Evolutionary conservation across 140 eudicot genomes (phyloP), one percentile per base, ranked within the genome.

Genomic region (Bidens hawaiensis): DNA sequence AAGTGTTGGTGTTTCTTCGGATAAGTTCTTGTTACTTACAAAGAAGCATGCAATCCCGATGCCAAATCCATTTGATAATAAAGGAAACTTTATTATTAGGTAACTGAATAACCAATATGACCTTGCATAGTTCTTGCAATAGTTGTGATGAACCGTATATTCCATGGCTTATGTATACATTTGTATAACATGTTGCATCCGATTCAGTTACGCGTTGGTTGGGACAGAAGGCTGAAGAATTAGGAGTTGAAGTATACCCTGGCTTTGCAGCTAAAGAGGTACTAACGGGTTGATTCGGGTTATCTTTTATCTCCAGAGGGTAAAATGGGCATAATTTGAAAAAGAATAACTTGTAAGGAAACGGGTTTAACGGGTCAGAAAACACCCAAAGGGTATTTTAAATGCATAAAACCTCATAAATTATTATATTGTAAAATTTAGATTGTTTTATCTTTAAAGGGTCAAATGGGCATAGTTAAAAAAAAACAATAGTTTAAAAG

Each of bases 211-310:
- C 77, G n/a, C 81, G 95, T 25, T 93, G 99, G 99, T 72, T 93
- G 83, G 99, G 94, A 36, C 55, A 25, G 62, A 93, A 93, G 75
- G 99, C 99, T 64, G 99, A 88, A 84, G 99, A 93, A 77, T 60
- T 93, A 72, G 99, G 99, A 60, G 96, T 93, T 68, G 99, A 93
- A 77, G 76, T 93, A 56, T 93, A 88, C 80, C 96, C 96, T 22
- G 99, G 99, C 40, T 93, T 93, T 85, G 96, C 99, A 72, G 99
- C 99, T 67, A 82, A 82, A 77, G 96, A 93, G 99, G 96, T 88
- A 75, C 27, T 17, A 16, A 26, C 45, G 3, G 15, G 48, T 38
- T 10, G 11, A 40, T 64, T 21, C n/a, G 45, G 45, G 45, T 28
- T 63, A 27, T 2, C 3, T 46, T 46, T 46, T 17, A 17, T 63